Base-by-base conservation (phyloP, 2,329 filamentous ascomycete genomes). In the Tolypocladium album region DNA sequence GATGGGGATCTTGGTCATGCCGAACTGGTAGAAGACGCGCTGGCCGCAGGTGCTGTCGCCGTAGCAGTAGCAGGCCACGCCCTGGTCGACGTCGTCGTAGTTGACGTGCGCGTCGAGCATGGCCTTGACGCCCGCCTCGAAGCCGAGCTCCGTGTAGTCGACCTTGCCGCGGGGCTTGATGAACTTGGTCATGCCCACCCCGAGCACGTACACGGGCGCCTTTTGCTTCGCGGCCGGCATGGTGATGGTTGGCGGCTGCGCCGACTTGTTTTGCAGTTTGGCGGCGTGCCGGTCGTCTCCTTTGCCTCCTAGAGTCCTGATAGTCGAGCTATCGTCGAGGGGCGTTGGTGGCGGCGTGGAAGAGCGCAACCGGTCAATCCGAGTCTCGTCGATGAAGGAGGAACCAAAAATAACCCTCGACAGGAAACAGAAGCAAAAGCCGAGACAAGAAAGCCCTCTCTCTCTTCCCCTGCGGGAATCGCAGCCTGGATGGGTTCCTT, bases 101-200 rank as follows among this genome's bases (percentile, higher is more conserved):
- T 86, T 95, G 81, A 97, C 91, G 64, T 95, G 88, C 2, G 91
- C 91, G 73, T 89, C 87, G 22, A 88, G 79, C 81, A 95, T 86
- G 56, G 91, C 91, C 75, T 96, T 96, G 72, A 94, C 81, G 66
- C 91, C 91, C 13, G 92, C 92, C 75, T 97, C 92, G 74, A 92
- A 97, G 60, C 92, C 92, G 31, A 97, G 86, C 72, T 96, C 92
- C 9, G 91, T 91, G 78, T 97, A 97, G 78, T 96, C 92, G 65
- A 96, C 89, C 73, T 93, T 93, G 72, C 91, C 90, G 60, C 92
- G 86, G 50, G 92, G 92, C 80, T 97, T 97, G 84, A 97, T 93
- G 83, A 97, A 97, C 77, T 96, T 96, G 78, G 93, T 97, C 90
- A 97, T 94, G 78, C 93, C 93, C 67, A 97, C 94, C 79, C 93